Conservation (phyloP, 2,329 filamentous ascomycete genomes). For the Sclerotiophoma versabilis region DNA sequence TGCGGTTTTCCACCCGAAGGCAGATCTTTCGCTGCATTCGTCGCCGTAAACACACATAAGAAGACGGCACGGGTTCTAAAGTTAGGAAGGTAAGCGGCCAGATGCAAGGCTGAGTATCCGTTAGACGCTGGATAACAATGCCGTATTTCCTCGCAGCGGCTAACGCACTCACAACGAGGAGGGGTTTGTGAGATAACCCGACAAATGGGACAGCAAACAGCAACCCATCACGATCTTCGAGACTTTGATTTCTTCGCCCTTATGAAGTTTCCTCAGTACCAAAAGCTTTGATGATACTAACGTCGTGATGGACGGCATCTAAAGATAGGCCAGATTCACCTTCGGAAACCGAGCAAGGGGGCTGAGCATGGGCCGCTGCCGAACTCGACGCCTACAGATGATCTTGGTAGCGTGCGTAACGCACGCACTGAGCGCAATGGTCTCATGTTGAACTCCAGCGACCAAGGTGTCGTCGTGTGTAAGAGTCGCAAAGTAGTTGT, state of each 20-base stretch:
- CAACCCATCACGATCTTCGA: neutral
- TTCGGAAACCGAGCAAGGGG: slow-evolving; percentile 13
- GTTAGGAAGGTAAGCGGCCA: neutral
- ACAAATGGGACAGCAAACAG: no score
- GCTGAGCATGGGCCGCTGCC: slow-evolving; percentile 4
- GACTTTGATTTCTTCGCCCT: neutral
- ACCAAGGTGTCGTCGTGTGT: neutral
- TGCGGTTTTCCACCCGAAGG: neutral
- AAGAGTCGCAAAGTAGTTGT: no score
- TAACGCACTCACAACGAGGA: no score
- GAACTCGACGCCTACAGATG: neutral
- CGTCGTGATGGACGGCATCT: neutral
- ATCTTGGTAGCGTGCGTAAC: neutral
- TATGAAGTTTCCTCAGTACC: no score
- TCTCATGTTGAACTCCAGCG: neutral
- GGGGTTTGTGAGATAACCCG: no score
- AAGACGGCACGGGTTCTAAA: neutral
- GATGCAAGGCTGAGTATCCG: neutral
- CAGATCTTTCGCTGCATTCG: neutral
- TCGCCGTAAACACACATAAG: neutral
- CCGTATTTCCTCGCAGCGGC: neutral
- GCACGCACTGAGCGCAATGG: neutral
- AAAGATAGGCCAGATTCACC: neutral
- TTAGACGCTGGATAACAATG: neutral
- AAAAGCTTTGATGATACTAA: neutral